A percentile compares a stretch with the other conserved stretches of the same genome.
phyloP scores from a whole-genome alignment of 148 eudicot genomes.

The Fagopyrum homotropicum region DNA sequence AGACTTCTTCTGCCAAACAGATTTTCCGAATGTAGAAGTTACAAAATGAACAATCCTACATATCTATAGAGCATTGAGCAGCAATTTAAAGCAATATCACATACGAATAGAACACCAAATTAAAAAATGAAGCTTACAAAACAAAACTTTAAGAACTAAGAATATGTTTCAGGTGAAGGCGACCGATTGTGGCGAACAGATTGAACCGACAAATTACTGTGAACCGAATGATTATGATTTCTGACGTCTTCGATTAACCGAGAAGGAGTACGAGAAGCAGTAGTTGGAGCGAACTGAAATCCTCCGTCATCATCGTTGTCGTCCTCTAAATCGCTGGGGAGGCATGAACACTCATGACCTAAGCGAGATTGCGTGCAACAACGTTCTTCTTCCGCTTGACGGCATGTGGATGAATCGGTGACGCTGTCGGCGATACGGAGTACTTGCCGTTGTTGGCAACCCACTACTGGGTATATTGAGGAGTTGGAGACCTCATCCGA shows the following conservation, averaged over 20 bases:
- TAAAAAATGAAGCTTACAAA: too few species aligned
- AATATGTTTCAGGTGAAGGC: constrained; percentile 65
- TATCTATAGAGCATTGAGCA: too few species aligned
- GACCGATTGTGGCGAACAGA: constrained; percentile 44
- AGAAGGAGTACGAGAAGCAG: constrained; percentile 22
- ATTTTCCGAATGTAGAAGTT: too few species aligned
- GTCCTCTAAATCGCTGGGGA: constrained; percentile 35
- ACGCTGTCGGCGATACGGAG: constrained; percentile 65
- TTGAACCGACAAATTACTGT: constrained; percentile 18
- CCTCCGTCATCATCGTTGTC: constrained; percentile 59
- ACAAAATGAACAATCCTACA: too few species aligned
- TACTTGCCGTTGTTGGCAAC: constrained; percentile 68
- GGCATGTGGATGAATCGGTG: constrained; percentile 76
- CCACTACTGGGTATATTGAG: constrained; percentile 97
- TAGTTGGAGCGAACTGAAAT: constrained; percentile 38
- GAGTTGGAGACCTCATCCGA: too few species aligned
- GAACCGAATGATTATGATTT: constrained; percentile 15
- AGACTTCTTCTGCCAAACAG: too few species aligned
- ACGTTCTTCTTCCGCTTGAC: constrained; percentile 76
- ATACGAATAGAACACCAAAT: not conserved
- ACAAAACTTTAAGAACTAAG: too few species aligned
- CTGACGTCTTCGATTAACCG: constrained; percentile 7
- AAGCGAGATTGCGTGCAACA: constrained; percentile 81
- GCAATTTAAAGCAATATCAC: too few species aligned
- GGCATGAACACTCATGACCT: too few species aligned